These are phyloP conservation scores for Aspergillus baeticus DNA, from an alignment of 495 filamentous ascomycete genomes.

Conservation along the genomic window DNA sequence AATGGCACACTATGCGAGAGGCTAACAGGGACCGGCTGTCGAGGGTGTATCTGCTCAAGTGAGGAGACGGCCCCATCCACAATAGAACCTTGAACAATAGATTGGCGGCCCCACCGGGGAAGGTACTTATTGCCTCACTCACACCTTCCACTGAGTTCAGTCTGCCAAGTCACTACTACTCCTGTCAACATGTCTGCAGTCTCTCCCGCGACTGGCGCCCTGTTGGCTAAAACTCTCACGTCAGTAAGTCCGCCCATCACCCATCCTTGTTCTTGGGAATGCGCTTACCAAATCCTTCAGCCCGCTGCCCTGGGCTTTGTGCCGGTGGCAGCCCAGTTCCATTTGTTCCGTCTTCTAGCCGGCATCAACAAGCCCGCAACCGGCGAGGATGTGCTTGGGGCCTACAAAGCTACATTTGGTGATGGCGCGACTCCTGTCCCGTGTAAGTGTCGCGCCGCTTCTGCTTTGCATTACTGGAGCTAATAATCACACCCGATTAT, in stretches of 20 bases:
- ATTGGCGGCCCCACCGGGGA: too few species aligned
- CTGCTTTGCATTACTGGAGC: too few species aligned
- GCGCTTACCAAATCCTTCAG: neutral
- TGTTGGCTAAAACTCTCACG: neutral
- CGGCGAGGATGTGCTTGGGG: conserved; percentile 25
- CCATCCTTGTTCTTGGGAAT: neutral
- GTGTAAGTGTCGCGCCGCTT: neutral
- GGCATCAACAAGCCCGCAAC: conserved; percentile 21
- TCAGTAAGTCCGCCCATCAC: neutral
- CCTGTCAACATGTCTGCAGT: neutral
- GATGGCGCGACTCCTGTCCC: conserved; percentile 13
- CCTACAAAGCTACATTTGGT: conserved; percentile 15
- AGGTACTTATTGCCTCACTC: neutral
- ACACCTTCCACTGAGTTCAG: neutral
- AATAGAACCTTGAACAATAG: too few species aligned
- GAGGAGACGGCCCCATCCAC: too few species aligned
- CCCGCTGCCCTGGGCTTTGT: conserved; percentile 32
- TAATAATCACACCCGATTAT: neutral
- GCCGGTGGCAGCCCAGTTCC: conserved; percentile 36
- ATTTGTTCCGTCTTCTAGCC: conserved; percentile 30
- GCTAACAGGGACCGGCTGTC: too few species aligned
- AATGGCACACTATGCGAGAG: too few species aligned
- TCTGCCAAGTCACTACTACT: too few species aligned
- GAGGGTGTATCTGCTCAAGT: too few species aligned
- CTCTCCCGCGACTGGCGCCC: neutral